Percentiles rank a stretch among this genome's conserved stretches.
phyloP scores from a whole-genome alignment of 2,329 filamentous ascomycete genomes.

The Trichoderma sp. region DNA sequence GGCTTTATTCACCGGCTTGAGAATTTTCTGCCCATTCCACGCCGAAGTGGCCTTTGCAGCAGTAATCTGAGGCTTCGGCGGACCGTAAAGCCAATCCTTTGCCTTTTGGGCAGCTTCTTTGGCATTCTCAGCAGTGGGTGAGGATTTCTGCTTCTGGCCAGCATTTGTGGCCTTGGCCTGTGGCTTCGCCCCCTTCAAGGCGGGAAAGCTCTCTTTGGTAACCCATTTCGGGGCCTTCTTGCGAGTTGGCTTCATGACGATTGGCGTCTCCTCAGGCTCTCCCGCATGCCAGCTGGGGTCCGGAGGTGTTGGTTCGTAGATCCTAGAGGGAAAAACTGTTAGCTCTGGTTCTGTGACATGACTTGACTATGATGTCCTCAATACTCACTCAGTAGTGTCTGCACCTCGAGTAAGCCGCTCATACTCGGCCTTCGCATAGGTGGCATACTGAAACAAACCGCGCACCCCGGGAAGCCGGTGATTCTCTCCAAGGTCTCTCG shows the following conservation, averaged over 20 bases:
- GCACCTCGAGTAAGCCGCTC: not conserved
- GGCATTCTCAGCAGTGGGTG: too few relatives aligned
- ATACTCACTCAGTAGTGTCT: not conserved
- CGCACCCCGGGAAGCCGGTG: conserved; percentile 14
- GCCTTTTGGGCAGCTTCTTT: too few relatives aligned
- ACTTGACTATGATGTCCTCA: not conserved
- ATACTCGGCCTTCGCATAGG: conserved; percentile 12
- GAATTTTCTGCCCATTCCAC: too few relatives aligned
- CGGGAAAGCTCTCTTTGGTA: too few relatives aligned
- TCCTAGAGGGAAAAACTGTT: not conserved
- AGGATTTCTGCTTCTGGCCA: too few relatives aligned
- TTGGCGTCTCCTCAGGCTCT: not conserved
- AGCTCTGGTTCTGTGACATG: not conserved
- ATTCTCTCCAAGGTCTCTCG: not conserved
- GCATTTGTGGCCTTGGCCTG: too few relatives aligned
- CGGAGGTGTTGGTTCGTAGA: not conserved
- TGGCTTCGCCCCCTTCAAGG: too few relatives aligned
- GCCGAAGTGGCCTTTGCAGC: too few relatives aligned
- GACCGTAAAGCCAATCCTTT: too few relatives aligned
- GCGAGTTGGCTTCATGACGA: not conserved
- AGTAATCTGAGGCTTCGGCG: too few relatives aligned
- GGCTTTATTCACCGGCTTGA: too few relatives aligned
- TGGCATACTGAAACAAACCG: conserved; percentile 14
- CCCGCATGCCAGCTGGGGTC: not conserved
- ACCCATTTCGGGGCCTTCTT: not conserved